A percentile compares a stretch with the other conserved stretches of the same genome.
Evolutionary conservation across 345 rosid species (phyloP).

Genomic region (Gossypium stocksii): DNA sequence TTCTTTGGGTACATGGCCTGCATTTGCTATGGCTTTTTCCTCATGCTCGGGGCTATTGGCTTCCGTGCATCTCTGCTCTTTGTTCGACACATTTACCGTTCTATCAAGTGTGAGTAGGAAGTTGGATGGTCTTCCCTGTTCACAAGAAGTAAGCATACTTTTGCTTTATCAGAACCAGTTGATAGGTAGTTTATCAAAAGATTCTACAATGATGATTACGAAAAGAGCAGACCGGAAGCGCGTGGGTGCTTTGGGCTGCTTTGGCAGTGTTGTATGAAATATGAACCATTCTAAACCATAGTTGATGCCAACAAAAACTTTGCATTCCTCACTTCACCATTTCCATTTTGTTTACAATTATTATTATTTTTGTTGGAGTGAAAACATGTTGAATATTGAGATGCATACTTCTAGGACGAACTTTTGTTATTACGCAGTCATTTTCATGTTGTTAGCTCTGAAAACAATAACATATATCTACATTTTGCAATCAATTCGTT

Average conservation of each 20-base stretch:
- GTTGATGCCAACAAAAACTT: conserved; percentile 5
- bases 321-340: not conserved
- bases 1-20: conserved; percentile 58
- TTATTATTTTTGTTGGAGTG: not conserved
- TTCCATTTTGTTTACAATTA: not conserved
- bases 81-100: conserved; percentile 49
- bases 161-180: not conserved
- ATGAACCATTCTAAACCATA: conserved; percentile 5
- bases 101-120: conserved; percentile 42
- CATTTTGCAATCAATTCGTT: not conserved
- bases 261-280: not conserved
- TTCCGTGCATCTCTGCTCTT: conserved; percentile 44
- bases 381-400: not conserved
- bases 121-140: not conserved
- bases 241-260: not conserved
- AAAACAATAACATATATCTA: not conserved
- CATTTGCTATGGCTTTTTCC: conserved; percentile 49
- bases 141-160: not conserved
- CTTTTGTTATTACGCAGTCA: not conserved
- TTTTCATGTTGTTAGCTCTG: not conserved
- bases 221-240: not conserved
- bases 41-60: conserved; percentile 46
- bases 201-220: not conserved
- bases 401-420: not conserved
- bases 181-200: not conserved